A percentile compares a stretch with the other conserved stretches of the same genome.
phyloP scores from a whole-genome alignment of 345 rosid species.

The Pistacia atlantica region DNA sequence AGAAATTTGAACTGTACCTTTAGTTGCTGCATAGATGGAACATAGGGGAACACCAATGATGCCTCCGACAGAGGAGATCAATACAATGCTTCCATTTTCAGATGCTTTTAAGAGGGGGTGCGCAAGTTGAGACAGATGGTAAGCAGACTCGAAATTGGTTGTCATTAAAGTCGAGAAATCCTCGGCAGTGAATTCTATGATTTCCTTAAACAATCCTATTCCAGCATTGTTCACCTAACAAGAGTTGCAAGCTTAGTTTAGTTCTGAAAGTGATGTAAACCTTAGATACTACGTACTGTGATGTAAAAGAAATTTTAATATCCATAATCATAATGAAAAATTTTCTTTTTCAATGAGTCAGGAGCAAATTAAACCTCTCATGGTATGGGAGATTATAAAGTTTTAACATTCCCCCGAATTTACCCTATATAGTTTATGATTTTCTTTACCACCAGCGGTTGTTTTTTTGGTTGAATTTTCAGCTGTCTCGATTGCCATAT shows the following conservation, averaged over 20 bases:
- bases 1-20: constrained; percentile 30
- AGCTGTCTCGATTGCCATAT: too few relatives aligned
- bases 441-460: too few relatives aligned
- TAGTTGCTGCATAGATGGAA: constrained; percentile 38
- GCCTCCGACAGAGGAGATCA: constrained; percentile 35
- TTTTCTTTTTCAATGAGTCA: too few relatives aligned
- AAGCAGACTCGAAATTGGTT: constrained; percentile 52
- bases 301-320: too few relatives aligned
- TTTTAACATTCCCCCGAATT: too few relatives aligned
- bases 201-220: constrained; percentile 33
- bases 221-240: constrained; percentile 56
- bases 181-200: constrained; percentile 29
- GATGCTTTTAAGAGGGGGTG: constrained; percentile 52
- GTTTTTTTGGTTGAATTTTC: too few relatives aligned
- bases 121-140: constrained; percentile 48
- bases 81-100: constrained; percentile 39
- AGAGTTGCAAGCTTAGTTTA: not conserved
- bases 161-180: constrained; percentile 31
- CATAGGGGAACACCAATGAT: not conserved
- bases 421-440: too few relatives aligned
- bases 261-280: too few relatives aligned
- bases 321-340: too few relatives aligned
- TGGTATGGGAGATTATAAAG: too few relatives aligned
- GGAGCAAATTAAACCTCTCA: too few relatives aligned
- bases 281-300: too few relatives aligned